Evolutionary conservation across 192 early-diverging fungal genomes (phyloP), one percentile per base, ranked within the genome.

Genomic region (Umbelopsis sp.): DNA sequence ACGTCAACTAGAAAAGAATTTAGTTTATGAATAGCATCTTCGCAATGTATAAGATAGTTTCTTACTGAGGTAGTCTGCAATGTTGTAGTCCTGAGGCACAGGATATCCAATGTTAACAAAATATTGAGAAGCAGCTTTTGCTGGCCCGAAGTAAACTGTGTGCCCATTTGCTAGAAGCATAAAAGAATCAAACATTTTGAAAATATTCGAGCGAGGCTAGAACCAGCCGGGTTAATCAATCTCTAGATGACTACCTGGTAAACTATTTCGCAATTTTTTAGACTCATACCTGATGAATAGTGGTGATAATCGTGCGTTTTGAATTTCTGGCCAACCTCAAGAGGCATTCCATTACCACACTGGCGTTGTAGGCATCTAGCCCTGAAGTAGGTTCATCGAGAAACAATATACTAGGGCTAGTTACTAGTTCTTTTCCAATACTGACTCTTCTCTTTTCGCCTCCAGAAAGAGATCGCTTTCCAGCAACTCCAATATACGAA

Each of bases 341-440:
- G 46, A 93, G 82, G 27, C 88, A 87, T 73, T 91, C 89, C 53
- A 94, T 87, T 2, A 94, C 93, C 81, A 91, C 92, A 73, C 88
- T 86, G 0, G 93, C 93, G 72, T 92, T 91, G 77, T 88, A 93
- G 46, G 91, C 79, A 79, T 94, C 93, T 23, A 94, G 80, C 4
- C 89, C 90, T 23, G 80, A 83, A 0, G 89, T 90, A 6, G 89
- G 87, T 74, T 90, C 88, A 52, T 90, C 88, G 55, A 95, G 75
- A 71, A 93, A 79, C 46, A 64, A 21, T 15, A 78, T 22, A n/a
- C 83, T 81, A 5, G 93, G 92, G 20, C 84, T 85, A 0, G 92
- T 92, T 16, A 95, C 92, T 48, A 95, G 78, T 37, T 91, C 93
- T 46, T 90, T 90, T 48, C 89, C 94, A 78, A 95, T 93, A 45